Evolutionary conservation across 345 rosid species (phyloP), one percentile per base, ranked within the genome.

Genomic region (Erucastrum elatum): DNA sequence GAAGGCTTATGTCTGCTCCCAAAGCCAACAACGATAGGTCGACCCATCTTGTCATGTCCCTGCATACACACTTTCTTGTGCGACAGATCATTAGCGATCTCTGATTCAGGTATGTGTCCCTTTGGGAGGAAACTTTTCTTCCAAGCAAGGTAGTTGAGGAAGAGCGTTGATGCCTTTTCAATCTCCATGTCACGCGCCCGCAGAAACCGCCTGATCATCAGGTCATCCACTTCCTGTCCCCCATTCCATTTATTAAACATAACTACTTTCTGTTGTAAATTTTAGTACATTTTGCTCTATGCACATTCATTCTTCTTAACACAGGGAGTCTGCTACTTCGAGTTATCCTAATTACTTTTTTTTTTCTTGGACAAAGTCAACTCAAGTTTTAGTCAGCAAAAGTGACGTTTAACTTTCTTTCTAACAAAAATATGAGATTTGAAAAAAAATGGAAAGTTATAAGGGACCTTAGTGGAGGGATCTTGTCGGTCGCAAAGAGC

Each of bases 101-200:
- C 90, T 0, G 91, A 77, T 53, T 79, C 84, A 10, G 87, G 73
- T 74, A 94, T 81, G 68, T 15, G 75, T 58, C 91, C 97, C 46
- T 86, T 86, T 3, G 97, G 96, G 3, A 92, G 17, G 44, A 82
- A 79, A 15, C 80, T 77, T 79, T 70, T 82, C 74, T 77, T 91
- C 98, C 97, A 94, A 79, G 86, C 85, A 10, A 92, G 75, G 75
- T 86, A 92, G 86, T 91, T 90, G 0, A 91, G 83, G 51, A 94
- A 89, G 51, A 91, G 34, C 74, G 82, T 79, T 3, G 93, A 87
- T 49, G 97, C 97, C 81, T 90, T 94, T 83, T 94, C 97, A 17
- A 94, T 84, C 75, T 94, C 98, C 0, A 87, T 81, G 71, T 94
- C 95, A 15, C 98, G 90, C 70, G 98, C 98, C 25, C 94, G 80